These are phyloP conservation scores for Austroboletus rostrupii DNA, from an alignment of 1,284 basidiomycete genomes.

Conservation along the genomic window DNA sequence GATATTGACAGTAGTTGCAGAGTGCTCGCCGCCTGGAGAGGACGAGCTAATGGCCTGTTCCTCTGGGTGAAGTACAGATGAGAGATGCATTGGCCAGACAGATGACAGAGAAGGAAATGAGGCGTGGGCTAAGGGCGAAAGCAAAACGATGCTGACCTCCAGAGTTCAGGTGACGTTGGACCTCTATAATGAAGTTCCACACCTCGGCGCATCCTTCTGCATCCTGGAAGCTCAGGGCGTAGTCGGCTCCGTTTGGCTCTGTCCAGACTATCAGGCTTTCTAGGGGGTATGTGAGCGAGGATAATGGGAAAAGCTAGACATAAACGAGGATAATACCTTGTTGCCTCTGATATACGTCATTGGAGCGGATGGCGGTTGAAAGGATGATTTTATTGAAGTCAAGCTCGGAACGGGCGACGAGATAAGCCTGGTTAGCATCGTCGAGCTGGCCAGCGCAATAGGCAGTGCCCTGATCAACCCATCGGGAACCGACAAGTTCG, in stretches of 20 bases:
- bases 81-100: slow-evolving; percentile 16
- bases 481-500: slow-evolving; percentile 81
- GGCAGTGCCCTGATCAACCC: slow-evolving; percentile 93
- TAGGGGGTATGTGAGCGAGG: slow-evolving; percentile 31
- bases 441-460: slow-evolving; percentile 89
- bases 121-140: slow-evolving; percentile 11
- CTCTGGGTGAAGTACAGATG: slow-evolving; percentile 33
- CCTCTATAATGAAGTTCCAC: slow-evolving; percentile 95
- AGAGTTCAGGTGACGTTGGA: slow-evolving; percentile 79
- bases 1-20: slow-evolving; percentile 58
- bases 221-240: slow-evolving; percentile 96
- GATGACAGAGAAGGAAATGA: slow-evolving; percentile 1
- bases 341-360: slow-evolving; percentile 88
- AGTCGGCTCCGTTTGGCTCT: slow-evolving; percentile 90
- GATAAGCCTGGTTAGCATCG: slow-evolving; percentile 71
- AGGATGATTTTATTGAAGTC: slow-evolving; percentile 69
- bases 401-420: slow-evolving; percentile 81
- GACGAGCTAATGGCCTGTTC: slow-evolving; percentile 48
- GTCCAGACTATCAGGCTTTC: slow-evolving; percentile 99
- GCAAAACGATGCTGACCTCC: slow-evolving; percentile 42
- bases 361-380: slow-evolving; percentile 70
- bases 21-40: slow-evolving; percentile 56
- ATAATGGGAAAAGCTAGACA: slow-evolving; percentile 3
- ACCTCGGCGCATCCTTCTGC: slow-evolving; percentile 94
- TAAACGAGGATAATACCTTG: slow-evolving; percentile 58